Evolutionary conservation across 805 yeast genomes (phyloP).

Genomic region (Pichia gijzeniarum): DNA sequence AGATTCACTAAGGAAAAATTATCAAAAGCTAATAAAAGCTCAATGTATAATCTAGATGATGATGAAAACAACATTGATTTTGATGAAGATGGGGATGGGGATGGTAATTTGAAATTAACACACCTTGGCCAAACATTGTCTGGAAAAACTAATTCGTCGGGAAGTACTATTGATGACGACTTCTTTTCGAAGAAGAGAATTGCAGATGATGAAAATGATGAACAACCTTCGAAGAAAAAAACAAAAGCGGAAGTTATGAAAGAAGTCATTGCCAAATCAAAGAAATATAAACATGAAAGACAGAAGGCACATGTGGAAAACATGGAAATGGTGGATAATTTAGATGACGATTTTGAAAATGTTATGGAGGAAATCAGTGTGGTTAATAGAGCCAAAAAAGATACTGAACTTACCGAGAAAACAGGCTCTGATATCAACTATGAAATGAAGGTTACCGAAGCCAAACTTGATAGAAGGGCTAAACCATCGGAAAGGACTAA

Average conservation of each 20-base stretch:
- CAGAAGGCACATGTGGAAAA: slow-evolving; percentile 56
- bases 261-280: slow-evolving; percentile 78
- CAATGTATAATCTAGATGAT: slow-evolving; percentile 71
- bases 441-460: slow-evolving; percentile 59
- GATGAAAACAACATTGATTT: slow-evolving; percentile 33
- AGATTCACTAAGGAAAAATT: slow-evolving; percentile 89
- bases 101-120: slow-evolving; percentile 58
- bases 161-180: slow-evolving; percentile 31
- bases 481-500: slow-evolving; percentile 79
- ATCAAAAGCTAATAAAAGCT: slow-evolving; percentile 45
- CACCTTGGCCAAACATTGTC: slow-evolving; percentile 72
- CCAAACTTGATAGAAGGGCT: slow-evolving; percentile 66
- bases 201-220: slow-evolving; percentile 29
- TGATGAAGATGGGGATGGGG: slow-evolving; percentile 52
- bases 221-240: slow-evolving; percentile 51
- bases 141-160: slow-evolving; percentile 20
- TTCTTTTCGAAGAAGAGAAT: slow-evolving; percentile 31
- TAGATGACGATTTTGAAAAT: slow-evolving; percentile 70
- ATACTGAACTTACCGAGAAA: slow-evolving; percentile 28
- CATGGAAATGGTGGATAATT: slow-evolving; percentile 54
- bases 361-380: slow-evolving; percentile 41
- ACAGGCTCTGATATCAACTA: slow-evolving; percentile 39
- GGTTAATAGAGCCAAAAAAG: slow-evolving; percentile 24
- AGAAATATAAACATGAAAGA: slow-evolving; percentile 68
- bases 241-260: slow-evolving; percentile 82